Percentiles rank a stretch among this genome's conserved stretches.
Evolutionary conservation across 345 rosid genomes (phyloP).

Genomic region (Eucalyptus shirleyi): DNA sequence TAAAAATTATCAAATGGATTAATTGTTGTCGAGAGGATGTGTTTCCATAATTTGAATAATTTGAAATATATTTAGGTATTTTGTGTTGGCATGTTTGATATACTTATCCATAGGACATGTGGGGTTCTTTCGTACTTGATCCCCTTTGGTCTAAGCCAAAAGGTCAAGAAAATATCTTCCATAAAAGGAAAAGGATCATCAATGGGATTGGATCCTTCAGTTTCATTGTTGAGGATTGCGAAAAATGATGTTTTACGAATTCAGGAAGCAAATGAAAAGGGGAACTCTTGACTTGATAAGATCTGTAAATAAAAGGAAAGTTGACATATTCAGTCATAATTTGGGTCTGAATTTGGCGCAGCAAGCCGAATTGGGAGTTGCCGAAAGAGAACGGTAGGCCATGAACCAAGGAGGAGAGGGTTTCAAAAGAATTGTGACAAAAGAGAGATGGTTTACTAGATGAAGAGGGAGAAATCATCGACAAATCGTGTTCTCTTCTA

Average conservation of each 20-base stretch:
- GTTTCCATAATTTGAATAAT: too few relatives aligned
- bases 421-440: slow-evolving; percentile 21
- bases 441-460: background rate
- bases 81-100: too few relatives aligned
- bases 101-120: too few relatives aligned
- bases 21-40: too few relatives aligned
- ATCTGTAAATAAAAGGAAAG: too few relatives aligned
- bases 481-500: background rate
- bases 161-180: too few relatives aligned
- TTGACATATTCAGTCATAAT: too few relatives aligned
- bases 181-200: background rate
- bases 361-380: background rate
- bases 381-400: slow-evolving; percentile 8
- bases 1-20: too few relatives aligned
- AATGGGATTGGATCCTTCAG: background rate
- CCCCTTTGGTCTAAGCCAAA: too few relatives aligned
- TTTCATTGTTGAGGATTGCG: background rate
- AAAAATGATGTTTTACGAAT: background rate
- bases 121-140: too few relatives aligned
- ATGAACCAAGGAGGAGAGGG: slow-evolving; percentile 12
- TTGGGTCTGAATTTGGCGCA: too few relatives aligned
- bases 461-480: slow-evolving; percentile 45
- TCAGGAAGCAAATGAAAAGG: background rate
- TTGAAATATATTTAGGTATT: too few relatives aligned
- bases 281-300: background rate